Base-by-base conservation (phyloP, 1,284 basidiomycete genomes). In the Lignosus rhinocerotis region DNA sequence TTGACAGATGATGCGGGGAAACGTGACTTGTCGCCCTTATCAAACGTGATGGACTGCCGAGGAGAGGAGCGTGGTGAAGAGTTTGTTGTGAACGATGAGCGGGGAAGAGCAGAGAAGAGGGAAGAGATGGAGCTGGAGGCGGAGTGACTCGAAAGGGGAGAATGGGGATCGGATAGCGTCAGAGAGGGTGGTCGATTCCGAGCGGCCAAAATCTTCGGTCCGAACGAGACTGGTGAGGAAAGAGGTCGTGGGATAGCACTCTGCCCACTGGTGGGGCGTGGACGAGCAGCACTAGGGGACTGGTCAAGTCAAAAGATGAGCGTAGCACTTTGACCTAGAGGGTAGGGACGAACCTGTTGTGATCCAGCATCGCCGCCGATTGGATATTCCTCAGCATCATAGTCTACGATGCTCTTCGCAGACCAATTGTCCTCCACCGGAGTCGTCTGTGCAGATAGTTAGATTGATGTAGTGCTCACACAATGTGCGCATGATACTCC, bases 371-470 rank as follows among this genome's bases (percentile, higher is more conserved):
- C 53, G 1, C 61, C 55, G 6, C 43, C 55, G 34, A 57, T 56
- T 4, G 57, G 52, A 30, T 46, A 47, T n/a, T n/a, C 14, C n/a
- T 39, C 36, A 39, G 1, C 5, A 14, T n/a, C 36, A 39, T 39
- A 39, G 36, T 58, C 60, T 6, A 64, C 62, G 25, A 64, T 59
- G 19, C 62, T 64, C 55, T 61, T 64, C 19, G 60, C 55, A 19
- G 62, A 64, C 55, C 62, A 64, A 44, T 58, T 56, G 53, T 64
- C 62, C 12, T 61, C 62, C 7, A 51, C 32, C 6, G 62, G 57
- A 3, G 59, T 57, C 50, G 56, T 52, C 62, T 64, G n/a, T 1
- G 6, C n/a, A 9, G 8, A 34, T 8, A 25, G 34, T 43, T 41
- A 16, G 42, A 19, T 55, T 32, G 50, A 10, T 5, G 53, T 2